Evolutionary conservation across 306 rosid genomes (phyloP), one percentile per base, ranked within the genome.

Genomic region (Alnus glutinosa): DNA sequence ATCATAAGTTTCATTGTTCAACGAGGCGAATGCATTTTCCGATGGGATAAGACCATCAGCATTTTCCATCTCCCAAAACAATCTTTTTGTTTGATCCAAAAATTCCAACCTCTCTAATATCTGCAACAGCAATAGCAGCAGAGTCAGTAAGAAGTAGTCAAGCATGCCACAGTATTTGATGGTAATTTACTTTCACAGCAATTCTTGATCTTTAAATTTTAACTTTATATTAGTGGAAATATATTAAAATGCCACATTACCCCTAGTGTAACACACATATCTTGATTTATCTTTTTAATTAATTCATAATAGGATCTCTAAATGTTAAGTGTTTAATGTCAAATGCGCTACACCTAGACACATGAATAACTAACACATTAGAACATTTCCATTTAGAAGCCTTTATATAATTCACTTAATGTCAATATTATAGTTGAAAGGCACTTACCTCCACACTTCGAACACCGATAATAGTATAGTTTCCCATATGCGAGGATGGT

Each of bases 41-140:
- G 74, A 71, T 11, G 59, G 67, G 5, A 70, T 73, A 72, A 71
- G 30, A 72, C 71, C 67, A 48, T 39, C 79, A 67, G 70, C 67
- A 75, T 70, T 81, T 30, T 88, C 78, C 70, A 76, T 81, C 76
- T 79, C 89, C 34, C 57, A 66, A 66, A 94, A 83, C 55, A 88
- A 39, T 71, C 87, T 86, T 75, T 79, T 88, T 73, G 93, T 83
- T 73, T 88, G 87, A 36, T 84, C 88, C 79, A 91, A 73, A 78
- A 90, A 80, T 15, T 85, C 89, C 30, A 73, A 28, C 39, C 76
- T 80, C 86, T 91, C 93, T 74, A 63, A 77, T 71, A 89, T 86
- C 97, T 94, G 88, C 75, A 83, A 63, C 71, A 77, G 57, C 71
- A 76, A 77, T 71, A 85, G 55, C 74, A 77, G 66, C 44, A 78